Conservation (phyloP, 108 stramenopile species). For the Phaeodactylum tricornutum region DNA sequence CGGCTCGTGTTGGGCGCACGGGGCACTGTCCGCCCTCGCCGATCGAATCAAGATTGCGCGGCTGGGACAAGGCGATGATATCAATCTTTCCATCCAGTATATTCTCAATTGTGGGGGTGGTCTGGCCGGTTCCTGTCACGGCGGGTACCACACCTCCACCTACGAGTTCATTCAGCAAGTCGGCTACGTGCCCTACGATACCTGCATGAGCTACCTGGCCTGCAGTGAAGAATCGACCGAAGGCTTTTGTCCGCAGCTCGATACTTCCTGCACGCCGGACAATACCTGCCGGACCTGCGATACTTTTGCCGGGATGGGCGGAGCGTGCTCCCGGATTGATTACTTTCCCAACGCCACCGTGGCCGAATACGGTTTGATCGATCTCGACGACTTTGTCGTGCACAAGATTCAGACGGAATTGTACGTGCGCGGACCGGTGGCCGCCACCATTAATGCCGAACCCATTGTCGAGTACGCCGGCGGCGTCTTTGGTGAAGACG, state of each 20-base stretch:
- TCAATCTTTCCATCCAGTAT: constrained; percentile 69
- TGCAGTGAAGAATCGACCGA: constrained; percentile 60
- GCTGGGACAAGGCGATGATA: constrained; percentile 46
- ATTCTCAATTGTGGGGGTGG: constrained; percentile 81
- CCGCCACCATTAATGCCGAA: constrained; percentile 79
- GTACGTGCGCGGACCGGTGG: constrained; percentile 83
- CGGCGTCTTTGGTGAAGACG: constrained; percentile 63
- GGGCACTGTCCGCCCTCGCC: constrained; percentile 62
- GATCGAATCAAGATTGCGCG: constrained; percentile 92
- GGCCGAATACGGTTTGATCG: constrained; percentile 80
- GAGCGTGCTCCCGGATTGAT: constrained; percentile 69
- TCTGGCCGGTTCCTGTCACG: constrained; percentile 80
- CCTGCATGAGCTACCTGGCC: constrained; percentile 77
- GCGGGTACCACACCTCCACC: constrained; percentile 58
- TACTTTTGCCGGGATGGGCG: constrained; percentile 71
- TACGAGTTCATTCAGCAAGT: constrained; percentile 63
- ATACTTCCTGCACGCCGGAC: constrained; percentile 51
- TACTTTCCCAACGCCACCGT: constrained; percentile 87
- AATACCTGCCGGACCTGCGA: constrained; percentile 83
- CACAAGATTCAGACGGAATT: constrained; percentile 72
- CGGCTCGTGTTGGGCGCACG: constrained; percentile 76
- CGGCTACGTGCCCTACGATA: constrained; percentile 50
- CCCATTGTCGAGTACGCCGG: constrained; percentile 64
- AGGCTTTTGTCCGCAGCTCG: constrained; percentile 76
- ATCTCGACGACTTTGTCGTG: constrained; percentile 37